Evolutionary conservation across 805 yeast genomes (phyloP), one percentile per base, ranked within the genome.

Genomic region (Pichia pseudocactophila): DNA sequence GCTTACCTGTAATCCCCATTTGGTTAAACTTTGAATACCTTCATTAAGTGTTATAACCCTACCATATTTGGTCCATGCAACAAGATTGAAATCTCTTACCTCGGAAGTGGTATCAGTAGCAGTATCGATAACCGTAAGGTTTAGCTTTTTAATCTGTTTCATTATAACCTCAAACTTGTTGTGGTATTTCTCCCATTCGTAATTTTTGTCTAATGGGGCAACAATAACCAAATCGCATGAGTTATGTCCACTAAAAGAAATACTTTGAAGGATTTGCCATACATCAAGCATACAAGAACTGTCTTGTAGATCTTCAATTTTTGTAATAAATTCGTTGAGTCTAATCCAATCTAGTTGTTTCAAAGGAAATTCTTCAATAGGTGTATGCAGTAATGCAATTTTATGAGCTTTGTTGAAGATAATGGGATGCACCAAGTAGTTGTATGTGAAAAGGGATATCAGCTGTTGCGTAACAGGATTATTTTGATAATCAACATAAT

Each of bases 381-480:
- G 42, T 18, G 26, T 17, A 12, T 30, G 26, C 2, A 39, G 10
- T 2, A 43, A 17, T 12, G 46, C 27, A 8, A 43, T 33, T 20
- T 39, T 43, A 19, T 38, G 35, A 11, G 46, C 39, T 36, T 39
- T 43, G 17, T 30, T 36, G 16, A 39, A 36, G 1, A 36, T 19
- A 1, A 36, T 27, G 1, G 43, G 43, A 22, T 39, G 39, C 10
- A 43, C 39, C 7, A 43, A 32, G 19, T 43, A 43, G n/a, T 43
- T 39, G 34, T 43, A 43, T n/a, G 34, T 37, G 11, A 43, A 39
- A 3, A 36, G 17, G 2, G 46, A 36, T 1, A 43, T n/a, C 10
- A 16, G 9, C 10, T 31, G 26, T 6, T 33, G 5, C 2, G 33
- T 10, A 6, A 32, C 7, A 3, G 33, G 38, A 22, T 37, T 17